Evolutionary conservation across 2,329 filamentous ascomycete species (phyloP), one percentile per base, ranked within the genome.

Genomic region (Fusarium luffae): DNA sequence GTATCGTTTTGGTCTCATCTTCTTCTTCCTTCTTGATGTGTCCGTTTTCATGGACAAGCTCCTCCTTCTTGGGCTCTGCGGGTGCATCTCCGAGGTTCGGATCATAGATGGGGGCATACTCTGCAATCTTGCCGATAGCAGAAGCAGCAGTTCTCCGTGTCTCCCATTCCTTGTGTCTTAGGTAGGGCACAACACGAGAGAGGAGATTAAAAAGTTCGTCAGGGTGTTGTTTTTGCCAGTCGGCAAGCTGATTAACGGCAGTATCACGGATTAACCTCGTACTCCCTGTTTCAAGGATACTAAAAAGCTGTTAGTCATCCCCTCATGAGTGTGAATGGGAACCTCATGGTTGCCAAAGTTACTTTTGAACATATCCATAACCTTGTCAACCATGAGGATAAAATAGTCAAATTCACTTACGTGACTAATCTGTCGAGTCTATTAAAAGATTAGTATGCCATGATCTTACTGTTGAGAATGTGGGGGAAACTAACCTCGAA

Each of bases 171-270:
- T 95, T 97, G 73, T 96, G 95, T 62, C 93, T 90, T 30, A 99
- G 86, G 80, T 98, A 99, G 2, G 96, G 95, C n/a, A 99, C 90
- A 32, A 99, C 94, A 65, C 95, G 88, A 30, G 93, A 95, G 14
- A 99, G 86, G 9, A 99, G 87, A 77, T 98, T 98, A 82, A 98
- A 98, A 2, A 99, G 85, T 80, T 99, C 97, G 82, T 99, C 95
- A 0, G 96, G 96, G 76, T 98, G 96, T 79, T 96, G 93, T 79
- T 98, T 98, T 82, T 99, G 97, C 80, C 97, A 96, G 82, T 99
- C 96, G 67, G 94, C 96, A 69, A 99, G 87, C 82, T 99, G 96
- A 77, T 97, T 94, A 67, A 97, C 96, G 68, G 96, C 97, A 68
- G 96, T 99, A 78, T 98, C 97, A 73, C 97, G 91, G 78, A 99